These are phyloP conservation scores for Seiridium unicorne DNA, from an alignment of 2,329 filamentous ascomycete species.

Conservation along the genomic window DNA sequence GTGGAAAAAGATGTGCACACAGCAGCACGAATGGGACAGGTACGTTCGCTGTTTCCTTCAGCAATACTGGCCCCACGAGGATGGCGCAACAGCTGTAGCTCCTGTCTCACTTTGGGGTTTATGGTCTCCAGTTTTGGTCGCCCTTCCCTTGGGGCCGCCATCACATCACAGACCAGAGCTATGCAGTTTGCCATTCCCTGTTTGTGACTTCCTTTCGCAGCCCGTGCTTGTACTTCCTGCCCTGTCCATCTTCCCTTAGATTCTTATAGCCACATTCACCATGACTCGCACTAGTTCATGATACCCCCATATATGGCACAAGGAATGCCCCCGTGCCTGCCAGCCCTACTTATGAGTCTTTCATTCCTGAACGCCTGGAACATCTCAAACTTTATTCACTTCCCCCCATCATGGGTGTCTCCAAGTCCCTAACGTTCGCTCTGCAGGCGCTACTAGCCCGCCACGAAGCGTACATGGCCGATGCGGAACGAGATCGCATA, in stretches of 20 bases:
- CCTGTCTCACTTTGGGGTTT: constrained; percentile 1
- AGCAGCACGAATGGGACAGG: constrained; percentile 87
- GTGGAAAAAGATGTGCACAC: constrained; percentile 86
- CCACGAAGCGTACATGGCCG: constrained; percentile 92
- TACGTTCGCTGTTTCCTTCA: constrained; percentile 49
- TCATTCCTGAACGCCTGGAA: constrained; percentile 10
- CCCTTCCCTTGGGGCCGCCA: not conserved
- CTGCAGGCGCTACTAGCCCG: constrained; percentile 85
- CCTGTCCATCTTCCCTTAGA: not conserved
- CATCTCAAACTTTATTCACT: not conserved
- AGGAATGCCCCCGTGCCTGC: not conserved
- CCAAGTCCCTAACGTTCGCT: constrained; percentile 67
- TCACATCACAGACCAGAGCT: not conserved
- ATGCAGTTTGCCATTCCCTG: too few relatives aligned
- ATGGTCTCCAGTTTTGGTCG: not conserved
- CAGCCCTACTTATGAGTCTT: not conserved
- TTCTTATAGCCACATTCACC: not conserved
- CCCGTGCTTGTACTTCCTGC: not conserved
- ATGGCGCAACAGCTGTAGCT: constrained; percentile 4
- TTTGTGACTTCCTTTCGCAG: not conserved
- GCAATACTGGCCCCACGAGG: not conserved
- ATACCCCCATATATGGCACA: not conserved
- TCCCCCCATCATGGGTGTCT: constrained; percentile 18
- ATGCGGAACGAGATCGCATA: constrained; percentile 81
- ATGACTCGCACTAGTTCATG: not conserved